Evolutionary conservation across 208 protist genomes (phyloP).

Genomic region (Blastocrithidia nonstop): DNA sequence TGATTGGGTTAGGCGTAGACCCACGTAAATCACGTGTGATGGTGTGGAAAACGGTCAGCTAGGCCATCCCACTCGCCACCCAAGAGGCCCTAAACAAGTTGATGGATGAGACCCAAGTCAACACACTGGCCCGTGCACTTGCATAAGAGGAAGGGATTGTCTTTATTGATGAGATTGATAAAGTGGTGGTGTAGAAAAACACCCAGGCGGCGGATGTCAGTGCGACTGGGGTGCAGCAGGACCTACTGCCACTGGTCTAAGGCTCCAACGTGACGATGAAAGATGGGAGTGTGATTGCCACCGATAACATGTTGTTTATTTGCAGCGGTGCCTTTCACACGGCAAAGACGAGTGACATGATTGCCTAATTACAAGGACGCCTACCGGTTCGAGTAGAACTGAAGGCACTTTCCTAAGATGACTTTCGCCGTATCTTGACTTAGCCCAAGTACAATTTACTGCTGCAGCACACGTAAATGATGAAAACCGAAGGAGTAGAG

Average conservation of each 20-base stretch:
- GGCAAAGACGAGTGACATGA: slow-evolving; percentile 86
- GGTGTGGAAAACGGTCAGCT: slow-evolving; percentile 54
- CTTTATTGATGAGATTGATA: slow-evolving; percentile 98
- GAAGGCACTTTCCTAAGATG: slow-evolving; percentile 86
- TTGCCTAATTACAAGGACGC: slow-evolving; percentile 92
- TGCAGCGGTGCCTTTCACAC: slow-evolving; percentile 94
- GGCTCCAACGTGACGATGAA: slow-evolving; percentile 93
- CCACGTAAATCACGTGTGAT: slow-evolving; percentile 23
- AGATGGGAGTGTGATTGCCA: slow-evolving; percentile 89
- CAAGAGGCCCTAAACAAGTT: slow-evolving; percentile 83
- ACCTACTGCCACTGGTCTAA: slow-evolving; percentile 95
- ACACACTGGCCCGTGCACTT: slow-evolving; percentile 55
- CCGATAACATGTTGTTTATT: slow-evolving; percentile 96
- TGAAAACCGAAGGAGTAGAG: slow-evolving; percentile 91
- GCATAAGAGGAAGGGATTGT: slow-evolving; percentile 94
- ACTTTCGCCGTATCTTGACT: slow-evolving; percentile 93
- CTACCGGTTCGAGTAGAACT: slow-evolving; percentile 96
- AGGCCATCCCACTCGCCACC: slow-evolving; percentile 67
- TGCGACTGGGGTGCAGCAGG: slow-evolving; percentile 94
- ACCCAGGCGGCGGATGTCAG: slow-evolving; percentile 67
- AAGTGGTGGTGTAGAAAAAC: slow-evolving; percentile 72
- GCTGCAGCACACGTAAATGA: slow-evolving; percentile 80
- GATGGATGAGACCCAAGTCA: slow-evolving; percentile 79
- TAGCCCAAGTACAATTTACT: slow-evolving; percentile 94
- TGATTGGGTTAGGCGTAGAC: slow-evolving; percentile 43